phyloP scores from a whole-genome alignment of 1,284 basidiomycete species.

The Moesziomyces parantarcticus region DNA sequence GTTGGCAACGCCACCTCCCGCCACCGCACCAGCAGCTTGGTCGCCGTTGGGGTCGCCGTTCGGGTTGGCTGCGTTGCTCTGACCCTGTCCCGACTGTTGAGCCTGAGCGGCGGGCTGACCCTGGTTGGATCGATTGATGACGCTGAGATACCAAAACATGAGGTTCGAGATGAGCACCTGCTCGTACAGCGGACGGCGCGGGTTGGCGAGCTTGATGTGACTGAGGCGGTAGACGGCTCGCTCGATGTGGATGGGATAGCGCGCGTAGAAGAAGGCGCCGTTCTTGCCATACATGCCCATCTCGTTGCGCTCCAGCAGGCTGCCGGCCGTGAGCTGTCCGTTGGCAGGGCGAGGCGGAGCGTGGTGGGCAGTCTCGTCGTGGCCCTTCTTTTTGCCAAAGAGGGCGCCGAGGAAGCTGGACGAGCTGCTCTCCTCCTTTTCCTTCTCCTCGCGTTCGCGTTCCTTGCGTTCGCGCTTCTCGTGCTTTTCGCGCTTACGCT shows the following conservation, averaged over 20 bases:
- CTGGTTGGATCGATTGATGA: conserved; percentile 81
- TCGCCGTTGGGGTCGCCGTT: conserved; percentile 13
- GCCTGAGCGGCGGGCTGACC: conserved; percentile 57
- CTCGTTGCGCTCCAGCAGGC: conserved; percentile 47
- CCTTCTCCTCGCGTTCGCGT: conserved; percentile 46
- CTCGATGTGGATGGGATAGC: conserved; percentile 98
- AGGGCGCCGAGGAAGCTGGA: conserved; percentile 60
- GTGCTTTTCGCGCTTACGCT: conserved; percentile 50
- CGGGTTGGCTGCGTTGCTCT: conserved; percentile 4
- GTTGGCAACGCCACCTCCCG: conserved; percentile 5
- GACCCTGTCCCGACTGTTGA: conserved; percentile 62
- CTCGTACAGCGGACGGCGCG: conserved; percentile 92
- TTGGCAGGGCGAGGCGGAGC: conserved; percentile 20
- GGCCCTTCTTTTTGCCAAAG: conserved; percentile 62
- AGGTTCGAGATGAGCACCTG: conserved; percentile 98
- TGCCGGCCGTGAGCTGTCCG: conserved; percentile 56
- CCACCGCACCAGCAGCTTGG: neutral
- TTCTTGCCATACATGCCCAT: conserved; percentile 28
- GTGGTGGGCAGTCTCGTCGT: conserved; percentile 26
- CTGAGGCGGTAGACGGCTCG: conserved; percentile 95
- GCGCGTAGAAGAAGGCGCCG: conserved; percentile 72
- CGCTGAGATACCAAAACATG: conserved; percentile 99
- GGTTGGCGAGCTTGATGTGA: conserved; percentile 98
- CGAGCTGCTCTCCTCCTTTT: conserved; percentile 52
- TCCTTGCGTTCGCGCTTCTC: conserved; percentile 55